phyloP scores from a whole-genome alignment of 1,139 yeast genomes.

The Protomyces inundatus region DNA sequence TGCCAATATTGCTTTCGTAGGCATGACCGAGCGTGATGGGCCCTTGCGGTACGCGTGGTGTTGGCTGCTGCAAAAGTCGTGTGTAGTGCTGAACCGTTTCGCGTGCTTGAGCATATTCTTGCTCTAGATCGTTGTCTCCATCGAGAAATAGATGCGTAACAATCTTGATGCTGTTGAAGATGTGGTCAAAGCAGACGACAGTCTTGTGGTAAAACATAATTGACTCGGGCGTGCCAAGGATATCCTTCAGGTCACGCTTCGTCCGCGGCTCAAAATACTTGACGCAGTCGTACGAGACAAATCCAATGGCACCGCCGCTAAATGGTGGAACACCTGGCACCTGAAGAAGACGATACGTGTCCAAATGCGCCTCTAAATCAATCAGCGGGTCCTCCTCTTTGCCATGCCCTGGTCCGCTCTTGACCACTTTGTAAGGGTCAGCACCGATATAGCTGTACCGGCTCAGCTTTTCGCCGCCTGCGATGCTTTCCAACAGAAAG shows the following conservation, averaged over 20 bases:
- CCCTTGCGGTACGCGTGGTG: conserved; percentile 60
- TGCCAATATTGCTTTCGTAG: conserved; percentile 84
- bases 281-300: conserved; percentile 91
- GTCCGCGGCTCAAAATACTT: conserved; percentile 94
- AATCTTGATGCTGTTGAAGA: conserved; percentile 84
- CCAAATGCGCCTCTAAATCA: conserved; percentile 67
- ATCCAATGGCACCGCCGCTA: conserved; percentile 95
- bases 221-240: conserved; percentile 80
- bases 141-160: conserved; percentile 64
- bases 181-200: conserved; percentile 87
- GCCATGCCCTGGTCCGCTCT: conserved; percentile 62
- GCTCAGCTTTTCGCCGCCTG: conserved; percentile 81
- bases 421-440: conserved; percentile 71
- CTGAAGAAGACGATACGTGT: conserved; percentile 59
- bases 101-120: conserved; percentile 53
- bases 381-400: conserved; percentile 70
- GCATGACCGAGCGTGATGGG: conserved; percentile 58
- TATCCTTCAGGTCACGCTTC: conserved; percentile 64
- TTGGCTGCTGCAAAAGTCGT: conserved; percentile 44
- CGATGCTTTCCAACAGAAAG: conserved; percentile 80
- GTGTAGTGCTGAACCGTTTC: conserved; percentile 56
- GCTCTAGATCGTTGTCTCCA: conserved; percentile 40
- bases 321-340: conserved; percentile 72
- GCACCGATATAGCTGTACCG: conserved; percentile 88
- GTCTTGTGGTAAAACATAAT: conserved; percentile 86